Evolutionary conservation across 2,329 filamentous ascomycete species (phyloP), one percentile per base, ranked within the genome.

Genomic region (Apiospora pterosperma): DNA sequence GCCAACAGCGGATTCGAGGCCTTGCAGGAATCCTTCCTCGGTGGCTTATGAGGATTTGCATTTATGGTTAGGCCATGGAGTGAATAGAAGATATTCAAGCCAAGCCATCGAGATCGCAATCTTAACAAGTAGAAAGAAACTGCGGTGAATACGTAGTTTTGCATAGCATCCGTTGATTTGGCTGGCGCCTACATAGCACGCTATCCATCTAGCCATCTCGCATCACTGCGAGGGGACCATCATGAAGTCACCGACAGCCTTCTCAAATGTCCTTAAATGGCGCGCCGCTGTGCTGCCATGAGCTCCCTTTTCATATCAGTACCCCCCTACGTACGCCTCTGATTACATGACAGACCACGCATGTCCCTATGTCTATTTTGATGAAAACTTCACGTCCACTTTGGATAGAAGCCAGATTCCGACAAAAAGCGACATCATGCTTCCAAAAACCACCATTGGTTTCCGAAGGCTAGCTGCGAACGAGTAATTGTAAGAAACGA

Each of bases 401-500:
- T 87, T 90, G 36, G 93, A 91, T 65, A 97, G 77, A 4, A 88
- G 80, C 89, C 91, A 97, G 5, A 87, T 85, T 2, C 88, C 84
- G 44, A 88, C 82, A 78, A 97, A 97, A 14, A 97, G 79, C n/a
- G 84, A 81, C 69, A 96, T 75, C 67, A 91, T 79, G 71, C 91
- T 93, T 36, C 82, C 81, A 69, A 96, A 92, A 66, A 98, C 86
- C 28, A 95, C 88, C 23, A 97, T 70, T 0, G 96, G 96, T 82
- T 99, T 99, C 73, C 93, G 88, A 72, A 97, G 86, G 42, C 86
- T 88, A 34, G 92, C 90, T 3, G 84, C 75, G 69, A 90, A 84
- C 1, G 94, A 87, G 74, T 96, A 92, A 68, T 97, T 92, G 77
- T 99, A 99, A 2, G 91, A 90, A 62, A 98, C 91, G 71, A 97